Evolutionary conservation across 805 yeast genomes (phyloP).

Genomic region (Sugiyamaella floridensis): DNA sequence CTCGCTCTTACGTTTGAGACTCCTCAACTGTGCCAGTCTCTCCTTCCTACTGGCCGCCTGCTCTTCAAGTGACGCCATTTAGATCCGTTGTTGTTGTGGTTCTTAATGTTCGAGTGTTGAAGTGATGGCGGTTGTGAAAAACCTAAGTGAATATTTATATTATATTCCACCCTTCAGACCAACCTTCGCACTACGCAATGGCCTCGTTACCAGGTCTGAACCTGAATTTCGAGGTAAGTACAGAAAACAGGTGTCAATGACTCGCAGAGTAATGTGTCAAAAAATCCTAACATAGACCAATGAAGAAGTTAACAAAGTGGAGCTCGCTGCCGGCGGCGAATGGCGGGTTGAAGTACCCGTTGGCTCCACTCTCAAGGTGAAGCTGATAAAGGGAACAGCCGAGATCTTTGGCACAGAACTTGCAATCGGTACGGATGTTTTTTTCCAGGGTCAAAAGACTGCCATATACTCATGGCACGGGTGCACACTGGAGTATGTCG

Average conservation of each 20-base stretch:
- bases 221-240: conserved; percentile 9
- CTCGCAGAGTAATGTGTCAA: no score
- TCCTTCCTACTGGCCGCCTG: conserved; percentile 29
- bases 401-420: conserved; percentile 93
- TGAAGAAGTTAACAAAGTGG: conserved; percentile 13
- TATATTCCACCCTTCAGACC: background rate
- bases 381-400: conserved; percentile 60
- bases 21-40: conserved; percentile 27
- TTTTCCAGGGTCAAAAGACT: conserved; percentile 47
- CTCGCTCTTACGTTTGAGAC: conserved; percentile 20
- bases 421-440: conserved; percentile 58
- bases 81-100: background rate
- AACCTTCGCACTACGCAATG: conserved; percentile 2
- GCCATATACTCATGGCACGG: conserved; percentile 61
- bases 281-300: conserved; percentile 1
- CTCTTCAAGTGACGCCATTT: conserved; percentile 19
- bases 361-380: conserved; percentile 44
- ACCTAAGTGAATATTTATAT: background rate
- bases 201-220: conserved; percentile 16
- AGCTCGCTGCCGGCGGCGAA: conserved; percentile 40
- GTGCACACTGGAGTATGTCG: conserved; percentile 47
- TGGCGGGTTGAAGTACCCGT: conserved; percentile 71
- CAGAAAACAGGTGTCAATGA: no score
- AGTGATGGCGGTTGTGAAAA: background rate
- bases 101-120: background rate